Percentiles rank a stretch among this genome's conserved stretches.
Conservation (phyloP, 805 yeast genomes). For the Hanseniaspora hatyaiensis region DNA sequence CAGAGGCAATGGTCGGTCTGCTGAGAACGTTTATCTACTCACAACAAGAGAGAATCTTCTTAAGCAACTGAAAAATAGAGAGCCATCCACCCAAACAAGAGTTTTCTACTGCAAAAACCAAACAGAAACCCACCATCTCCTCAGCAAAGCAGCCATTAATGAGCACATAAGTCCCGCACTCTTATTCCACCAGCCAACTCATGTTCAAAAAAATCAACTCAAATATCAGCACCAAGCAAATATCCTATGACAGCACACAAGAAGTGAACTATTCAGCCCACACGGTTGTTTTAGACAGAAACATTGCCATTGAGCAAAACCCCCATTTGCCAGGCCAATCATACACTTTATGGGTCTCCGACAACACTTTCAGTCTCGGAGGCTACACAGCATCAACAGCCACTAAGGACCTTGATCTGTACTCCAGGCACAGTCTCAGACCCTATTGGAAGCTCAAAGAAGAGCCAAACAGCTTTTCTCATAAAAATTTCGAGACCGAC, state of each 20-base stretch:
- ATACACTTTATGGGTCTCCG: neutral
- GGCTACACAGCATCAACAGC: neutral
- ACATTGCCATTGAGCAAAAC: neutral
- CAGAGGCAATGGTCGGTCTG: too few species aligned
- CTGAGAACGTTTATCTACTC: too few species aligned
- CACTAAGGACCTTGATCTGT: neutral
- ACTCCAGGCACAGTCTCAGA: conserved; percentile 10
- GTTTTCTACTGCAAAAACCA: too few species aligned
- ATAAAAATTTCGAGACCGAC: neutral
- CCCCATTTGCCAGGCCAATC: neutral
- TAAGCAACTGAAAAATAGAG: too few species aligned
- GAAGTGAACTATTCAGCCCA: neutral
- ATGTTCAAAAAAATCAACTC: too few species aligned
- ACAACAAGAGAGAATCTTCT: too few species aligned
- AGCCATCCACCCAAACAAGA: too few species aligned
- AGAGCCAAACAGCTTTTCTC: neutral
- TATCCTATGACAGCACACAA: neutral
- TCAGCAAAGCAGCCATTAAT: too few species aligned
- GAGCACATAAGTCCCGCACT: too few species aligned
- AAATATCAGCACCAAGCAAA: neutral
- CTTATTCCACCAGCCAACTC: too few species aligned
- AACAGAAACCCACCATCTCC: too few species aligned
- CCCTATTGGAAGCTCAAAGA: conserved; percentile 14
- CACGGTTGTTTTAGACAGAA: neutral
- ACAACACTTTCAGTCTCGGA: conserved; percentile 1